These are phyloP conservation scores for Marsdenia floribunda DNA, from an alignment of 257 asterid species.

Conservation along the genomic window DNA sequence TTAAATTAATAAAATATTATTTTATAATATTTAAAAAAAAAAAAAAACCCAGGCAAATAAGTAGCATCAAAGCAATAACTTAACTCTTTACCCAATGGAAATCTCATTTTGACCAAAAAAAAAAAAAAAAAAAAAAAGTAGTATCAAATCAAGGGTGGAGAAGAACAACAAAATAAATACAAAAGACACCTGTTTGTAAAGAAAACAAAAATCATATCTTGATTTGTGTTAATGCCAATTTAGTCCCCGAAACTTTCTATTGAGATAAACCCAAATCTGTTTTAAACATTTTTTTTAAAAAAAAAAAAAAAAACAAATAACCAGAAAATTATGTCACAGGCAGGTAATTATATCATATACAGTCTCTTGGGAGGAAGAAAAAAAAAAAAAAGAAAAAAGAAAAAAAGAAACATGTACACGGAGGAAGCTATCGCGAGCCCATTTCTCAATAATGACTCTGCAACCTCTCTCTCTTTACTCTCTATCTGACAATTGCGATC, in stretches of 20 bases:
- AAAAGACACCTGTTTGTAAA: background rate
- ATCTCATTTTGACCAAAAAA: no score
- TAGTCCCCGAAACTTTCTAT: no score
- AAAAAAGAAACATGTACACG: background rate
- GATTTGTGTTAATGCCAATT: no score
- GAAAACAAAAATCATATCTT: background rate
- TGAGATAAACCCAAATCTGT: background rate
- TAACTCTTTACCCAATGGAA: no score
- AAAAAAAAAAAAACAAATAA: background rate
- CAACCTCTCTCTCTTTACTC: background rate
- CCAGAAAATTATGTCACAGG: background rate
- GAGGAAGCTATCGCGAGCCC: background rate
- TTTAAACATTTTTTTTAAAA: background rate
- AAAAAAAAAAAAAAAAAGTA: no score
- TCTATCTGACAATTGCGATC: constrained; percentile 3
- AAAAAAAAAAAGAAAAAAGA: background rate
- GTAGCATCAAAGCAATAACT: no score
- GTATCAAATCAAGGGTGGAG: background rate
- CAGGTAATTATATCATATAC: background rate
- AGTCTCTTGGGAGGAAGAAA: background rate
- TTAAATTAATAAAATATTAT: no score
- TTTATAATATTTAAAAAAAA: no score
- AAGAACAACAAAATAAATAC: background rate
- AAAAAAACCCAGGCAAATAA: no score
- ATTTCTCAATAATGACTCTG: background rate